phyloP scores from a whole-genome alignment of 1,139 yeast genomes.

The Geotrichum australiense region DNA sequence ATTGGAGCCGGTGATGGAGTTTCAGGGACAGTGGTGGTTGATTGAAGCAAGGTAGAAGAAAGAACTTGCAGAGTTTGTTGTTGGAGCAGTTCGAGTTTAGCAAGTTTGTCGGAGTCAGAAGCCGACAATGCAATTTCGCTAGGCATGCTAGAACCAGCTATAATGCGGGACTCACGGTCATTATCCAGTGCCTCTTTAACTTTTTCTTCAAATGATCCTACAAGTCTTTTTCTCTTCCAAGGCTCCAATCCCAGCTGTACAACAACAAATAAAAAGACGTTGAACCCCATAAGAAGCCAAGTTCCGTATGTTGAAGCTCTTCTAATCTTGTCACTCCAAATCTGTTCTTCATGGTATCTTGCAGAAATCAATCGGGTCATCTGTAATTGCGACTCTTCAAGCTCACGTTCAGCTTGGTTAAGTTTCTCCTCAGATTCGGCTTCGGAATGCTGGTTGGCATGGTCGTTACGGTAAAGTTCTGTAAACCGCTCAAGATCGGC shows the following conservation, averaged over 20 bases:
- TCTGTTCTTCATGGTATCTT: conserved; percentile 93
- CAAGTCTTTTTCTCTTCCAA: conserved; percentile 78
- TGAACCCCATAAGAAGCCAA: conserved; percentile 80
- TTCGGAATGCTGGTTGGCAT: conserved; percentile 61
- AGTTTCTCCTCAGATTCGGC: conserved; percentile 45
- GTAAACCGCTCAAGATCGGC: conserved; percentile 81
- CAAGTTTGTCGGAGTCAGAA: conserved; percentile 9
- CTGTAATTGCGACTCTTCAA: conserved; percentile 64
- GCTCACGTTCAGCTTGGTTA: conserved; percentile 51
- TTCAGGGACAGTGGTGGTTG: conserved; percentile 1
- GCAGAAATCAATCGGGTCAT: conserved; percentile 74
- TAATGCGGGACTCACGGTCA: conserved; percentile 5
- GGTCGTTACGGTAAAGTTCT: conserved; percentile 70
- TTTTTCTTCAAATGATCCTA: conserved; percentile 74
- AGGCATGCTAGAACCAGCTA: background rate
- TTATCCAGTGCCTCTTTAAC: conserved; percentile 39
- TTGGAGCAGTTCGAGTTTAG: conserved; percentile 13
- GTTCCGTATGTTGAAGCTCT: conserved; percentile 98
- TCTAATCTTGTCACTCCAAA: conserved; percentile 95
- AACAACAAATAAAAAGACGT: conserved; percentile 64
- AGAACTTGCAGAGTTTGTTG: conserved; percentile 16
- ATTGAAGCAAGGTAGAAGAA: conserved; percentile 13
- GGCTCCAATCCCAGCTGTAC: conserved; percentile 92
- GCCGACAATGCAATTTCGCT: background rate
- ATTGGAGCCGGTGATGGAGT: background rate